Conservation (phyloP, 257 asterid genomes). For the Solanum appendiculatum region DNA sequence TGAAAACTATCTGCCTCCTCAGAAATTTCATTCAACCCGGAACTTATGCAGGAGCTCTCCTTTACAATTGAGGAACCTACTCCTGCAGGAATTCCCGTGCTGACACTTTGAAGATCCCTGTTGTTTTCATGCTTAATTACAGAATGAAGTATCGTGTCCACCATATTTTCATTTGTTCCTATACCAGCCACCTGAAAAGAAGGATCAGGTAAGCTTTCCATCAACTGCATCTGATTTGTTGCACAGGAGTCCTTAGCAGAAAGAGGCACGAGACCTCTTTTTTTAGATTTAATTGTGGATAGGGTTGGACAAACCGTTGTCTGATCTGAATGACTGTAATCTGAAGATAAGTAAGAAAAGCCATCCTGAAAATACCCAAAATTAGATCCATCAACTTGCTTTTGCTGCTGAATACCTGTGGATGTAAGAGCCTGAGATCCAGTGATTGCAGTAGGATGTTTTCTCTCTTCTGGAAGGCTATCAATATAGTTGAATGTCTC, state of each 20-base stretch:
- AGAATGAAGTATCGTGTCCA: constrained; percentile 14
- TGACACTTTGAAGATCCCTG: constrained; percentile 23
- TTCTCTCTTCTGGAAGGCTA: constrained; percentile 22
- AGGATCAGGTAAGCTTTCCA: constrained; percentile 16
- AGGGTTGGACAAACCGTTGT: constrained; percentile 25
- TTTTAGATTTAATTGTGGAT: constrained; percentile 35
- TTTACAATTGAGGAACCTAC: constrained; percentile 37
- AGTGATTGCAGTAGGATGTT: constrained; percentile 24
- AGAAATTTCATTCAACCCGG: constrained; percentile 34
- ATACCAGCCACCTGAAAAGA: constrained; percentile 19
- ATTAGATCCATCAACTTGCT: constrained; percentile 19
- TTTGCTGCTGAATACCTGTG: constrained; percentile 23
- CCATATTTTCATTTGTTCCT: constrained; percentile 20
- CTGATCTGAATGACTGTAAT: constrained; percentile 10
- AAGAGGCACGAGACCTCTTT: constrained; percentile 20
- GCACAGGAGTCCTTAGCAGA: constrained; percentile 39
- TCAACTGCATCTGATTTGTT: constrained; percentile 26
- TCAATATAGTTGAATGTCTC: constrained; percentile 20
- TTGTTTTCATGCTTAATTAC: constrained; percentile 28
- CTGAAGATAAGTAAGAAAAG: constrained; percentile 12
- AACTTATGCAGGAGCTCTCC: constrained; percentile 28
- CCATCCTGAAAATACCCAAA: constrained; percentile 29
- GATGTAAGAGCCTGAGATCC: constrained; percentile 11
- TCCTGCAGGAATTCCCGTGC: constrained; percentile 25
- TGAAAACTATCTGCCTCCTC: constrained; percentile 46